Base-by-base conservation (phyloP, 306 rosid genomes). In the Alnus glutinosa region DNA sequence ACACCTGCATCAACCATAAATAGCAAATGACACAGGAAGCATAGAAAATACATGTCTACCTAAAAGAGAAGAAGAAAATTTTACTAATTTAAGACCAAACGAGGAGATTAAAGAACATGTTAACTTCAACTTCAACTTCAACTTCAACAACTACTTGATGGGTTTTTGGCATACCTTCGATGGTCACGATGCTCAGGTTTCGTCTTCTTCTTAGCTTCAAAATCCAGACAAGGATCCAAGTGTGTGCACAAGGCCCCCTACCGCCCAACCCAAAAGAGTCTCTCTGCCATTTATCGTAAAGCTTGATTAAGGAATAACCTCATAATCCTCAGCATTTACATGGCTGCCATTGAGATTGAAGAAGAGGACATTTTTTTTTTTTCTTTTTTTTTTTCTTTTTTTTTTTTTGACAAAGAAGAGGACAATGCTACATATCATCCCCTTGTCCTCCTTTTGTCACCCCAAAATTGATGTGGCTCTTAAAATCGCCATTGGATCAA, bases 41-140 rank as follows among this genome's bases (percentile, higher is more conserved):
- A 70, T 30, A 68, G 11, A 51, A 14, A 44, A 42, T 4, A 42
- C 46, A 42, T 42, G 46, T 42, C 46, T 42, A 42, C 46, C 46
- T 3, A 73, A 73, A 11, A 57, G 70, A 51, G 46, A 72, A 9
- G 70, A 67, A 80, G 59, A 80, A 23, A 23, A 59, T 72, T 78
- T 71, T 74, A 77, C 86, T 87, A 69, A 4, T 51, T 32, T 36
- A 67, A 18, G 76, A 86, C 42, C 62, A 69, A 49, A 77, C 39
- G 52, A 54, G 80, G 69, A 83, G 61, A 61, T 66, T 32, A 73
- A 61, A 72, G 70, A 28, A 59, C 6, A 77, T 37, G 76, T 49
- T 19, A 23, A 83, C 70, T 80, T 71, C 71, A 61, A 58, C 48
- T 23, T 23, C 71, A 61, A 58, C 48, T 23, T 23, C 28, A 23